These are phyloP conservation scores for Biscogniauxia marginata DNA, from an alignment of 2,329 filamentous ascomycete species.

Conservation along the genomic window DNA sequence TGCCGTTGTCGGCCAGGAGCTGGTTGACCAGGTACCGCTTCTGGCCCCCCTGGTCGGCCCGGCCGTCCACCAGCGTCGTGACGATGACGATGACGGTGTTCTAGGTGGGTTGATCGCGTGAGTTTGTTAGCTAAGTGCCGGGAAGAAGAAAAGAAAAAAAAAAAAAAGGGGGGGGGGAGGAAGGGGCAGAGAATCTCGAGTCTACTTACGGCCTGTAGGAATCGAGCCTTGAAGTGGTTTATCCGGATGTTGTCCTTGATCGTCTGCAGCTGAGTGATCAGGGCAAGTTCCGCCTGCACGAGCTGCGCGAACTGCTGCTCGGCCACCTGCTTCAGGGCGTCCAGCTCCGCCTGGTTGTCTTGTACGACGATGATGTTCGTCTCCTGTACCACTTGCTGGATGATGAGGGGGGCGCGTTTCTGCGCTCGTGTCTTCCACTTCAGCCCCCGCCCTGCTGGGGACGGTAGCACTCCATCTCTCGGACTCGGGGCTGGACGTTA, in stretches of 20 bases:
- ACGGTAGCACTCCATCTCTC: constrained; percentile 16
- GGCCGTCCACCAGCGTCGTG: constrained; percentile 36
- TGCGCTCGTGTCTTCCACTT: constrained; percentile 27
- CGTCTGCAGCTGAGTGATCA: constrained; percentile 37
- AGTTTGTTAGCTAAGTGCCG: constrained; percentile 1
- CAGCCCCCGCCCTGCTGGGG: constrained; percentile 16
- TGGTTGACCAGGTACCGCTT: constrained; percentile 41
- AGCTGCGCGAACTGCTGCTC: constrained; percentile 39
- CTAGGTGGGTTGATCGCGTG: constrained; percentile 21
- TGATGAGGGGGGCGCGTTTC: constrained; percentile 27
- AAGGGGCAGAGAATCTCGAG: neutral
- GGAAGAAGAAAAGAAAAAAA: neutral
- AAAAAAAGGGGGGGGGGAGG: neutral
- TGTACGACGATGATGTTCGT: constrained; percentile 36
- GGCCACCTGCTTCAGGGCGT: constrained; percentile 33
- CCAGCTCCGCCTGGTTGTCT: constrained; percentile 36
- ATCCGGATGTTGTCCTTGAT: constrained; percentile 44
- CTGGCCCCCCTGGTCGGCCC: constrained; percentile 25
- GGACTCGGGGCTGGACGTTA: constrained; percentile 25
- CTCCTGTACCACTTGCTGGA: constrained; percentile 34
- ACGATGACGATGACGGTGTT: constrained; percentile 40
- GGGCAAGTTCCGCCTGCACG: constrained; percentile 36
- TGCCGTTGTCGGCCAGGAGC: constrained; percentile 38
- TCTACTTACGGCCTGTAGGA: constrained; percentile 37
- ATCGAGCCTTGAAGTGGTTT: constrained; percentile 39